Evolutionary conservation across 2,329 filamentous ascomycete genomes (phyloP), one percentile per base, ranked within the genome.

Genomic region (Cladorrhinum sp.): DNA sequence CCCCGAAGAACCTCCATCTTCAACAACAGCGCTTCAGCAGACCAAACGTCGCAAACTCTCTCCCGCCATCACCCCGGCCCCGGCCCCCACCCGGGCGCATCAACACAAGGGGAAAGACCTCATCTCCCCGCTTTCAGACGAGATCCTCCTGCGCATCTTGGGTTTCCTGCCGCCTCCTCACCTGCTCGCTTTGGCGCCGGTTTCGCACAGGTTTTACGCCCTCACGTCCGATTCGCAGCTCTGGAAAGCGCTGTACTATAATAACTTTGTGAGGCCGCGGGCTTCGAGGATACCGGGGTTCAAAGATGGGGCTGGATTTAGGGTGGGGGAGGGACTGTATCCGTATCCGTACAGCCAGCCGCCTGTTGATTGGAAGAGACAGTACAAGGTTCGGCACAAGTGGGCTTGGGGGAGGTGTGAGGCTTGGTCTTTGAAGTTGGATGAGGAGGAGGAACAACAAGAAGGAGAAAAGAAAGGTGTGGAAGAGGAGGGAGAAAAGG

Each of bases 211-310:
- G 61, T 89, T 96, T 70, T 81, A 86, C 67, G 80, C 80, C 41
- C 81, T 98, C 18, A 83, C 91, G 7, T 81, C 83, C 58, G 95
- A 98, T 73, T 89, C 89, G 0, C 92, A 97, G 72, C 78, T 98
- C 59, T 99, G 95, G 95, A 95, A 93, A 73, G 83, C 84, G 13
- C 85, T 92, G 54, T 99, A 96, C 76, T 96, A 96, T 75, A 82
- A 86, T 24, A 87, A 89, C 64, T 98, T 96, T 74, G 91, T 97
- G 27, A 83, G 90, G 36, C 92, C 92, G 41, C 85, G 92, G 69
- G 90, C 89, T 36, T 82, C 89, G 66, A 85, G 89, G 60, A 86
- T 93, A 59, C 89, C 90, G 0, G 88, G 89, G 22, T 83, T 89
- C 58, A 75, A 78, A 36, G 18, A 53, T 22, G 29, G 6, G 20